Evolutionary conservation across 768 basidiomycete species (phyloP), one percentile per base, ranked within the genome.

Genomic region (Filobasidium floriforme): DNA sequence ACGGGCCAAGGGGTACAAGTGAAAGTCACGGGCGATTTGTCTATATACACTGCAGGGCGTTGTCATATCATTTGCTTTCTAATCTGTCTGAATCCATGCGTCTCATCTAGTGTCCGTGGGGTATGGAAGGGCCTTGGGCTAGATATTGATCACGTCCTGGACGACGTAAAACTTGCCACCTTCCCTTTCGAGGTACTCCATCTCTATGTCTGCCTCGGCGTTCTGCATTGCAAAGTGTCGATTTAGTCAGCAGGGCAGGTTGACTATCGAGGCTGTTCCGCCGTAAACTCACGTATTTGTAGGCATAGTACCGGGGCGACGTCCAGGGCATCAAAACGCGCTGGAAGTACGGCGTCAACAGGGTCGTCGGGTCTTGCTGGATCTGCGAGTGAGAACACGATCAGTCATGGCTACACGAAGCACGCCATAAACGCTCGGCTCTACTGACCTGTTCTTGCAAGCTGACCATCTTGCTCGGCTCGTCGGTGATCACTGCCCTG

Each of bases 401-500:
- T 37, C 4, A 37, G 32, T 37, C 32, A 3, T 9, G 9, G 32
- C 32, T 9, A 37, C 32, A 37, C 32, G 32, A 9, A 19, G 32
- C 60, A 40, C 52, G 61, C 60, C 11, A 24, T 22, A 7, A 1
- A 28, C 10, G 52, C 7, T 37, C 32, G 32, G 32, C 3, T 5
- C 54, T 1, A 73, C 75, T 65, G 51, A 75, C 76, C 72, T 76
- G 69, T 19, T 63, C 61, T 60, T 68, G 68, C 52, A 78, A 61
- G 26, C 68, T 71, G 29, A 72, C 51, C 70, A 73, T 76, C 29
- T 73, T 32, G 15, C 63, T 78, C 5, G 81, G 80, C 28, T 74
- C 73, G 63, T 80, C 79, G 19, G 73, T 77, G 62, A 80, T 74
- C 37, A 79, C 69, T 66, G 73, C 72, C 51, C 67, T 65, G 46